These are phyloP conservation scores for Crocinoboletus sp. DNA, from an alignment of 1,284 basidiomycete species.

Conservation along the genomic window DNA sequence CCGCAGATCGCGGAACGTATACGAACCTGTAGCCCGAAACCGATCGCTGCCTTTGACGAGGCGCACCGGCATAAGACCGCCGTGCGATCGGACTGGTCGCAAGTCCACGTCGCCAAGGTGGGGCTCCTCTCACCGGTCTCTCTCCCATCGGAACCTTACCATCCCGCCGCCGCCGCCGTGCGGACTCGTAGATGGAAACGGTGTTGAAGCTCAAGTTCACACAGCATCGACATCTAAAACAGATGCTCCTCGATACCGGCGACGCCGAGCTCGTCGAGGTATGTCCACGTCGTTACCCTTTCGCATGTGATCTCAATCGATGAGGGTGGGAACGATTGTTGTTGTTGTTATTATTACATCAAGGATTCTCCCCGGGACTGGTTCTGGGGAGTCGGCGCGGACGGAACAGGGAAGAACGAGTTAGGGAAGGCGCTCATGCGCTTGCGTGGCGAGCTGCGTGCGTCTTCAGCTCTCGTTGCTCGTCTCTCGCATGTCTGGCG, in stretches of 20 bases:
- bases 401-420: constrained; percentile 39
- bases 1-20: constrained; percentile 34
- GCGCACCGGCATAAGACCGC: constrained; percentile 30
- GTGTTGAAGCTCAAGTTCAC: constrained; percentile 39
- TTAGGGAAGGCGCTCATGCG: constrained; percentile 41
- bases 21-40: constrained; percentile 27
- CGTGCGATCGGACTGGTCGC: constrained; percentile 32
- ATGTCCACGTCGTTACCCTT: neutral
- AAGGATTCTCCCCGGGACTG: constrained; percentile 39
- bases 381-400: constrained; percentile 42
- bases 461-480: constrained; percentile 1
- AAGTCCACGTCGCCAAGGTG: constrained; percentile 30
- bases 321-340: too few species aligned
- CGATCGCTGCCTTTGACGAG: constrained; percentile 32
- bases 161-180: too few species aligned
- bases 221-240: constrained; percentile 37
- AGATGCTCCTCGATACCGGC: constrained; percentile 35
- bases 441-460: constrained; percentile 29
- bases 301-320: too few species aligned
- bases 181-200: constrained; percentile 35
- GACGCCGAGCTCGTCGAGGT: constrained; percentile 35
- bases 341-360: too few species aligned
- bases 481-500: neutral
- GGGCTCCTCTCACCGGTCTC: neutral
- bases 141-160: too few species aligned